Conservation (phyloP, 352 stramenopile species). For the Pilasporangium apinafurcum region DNA sequence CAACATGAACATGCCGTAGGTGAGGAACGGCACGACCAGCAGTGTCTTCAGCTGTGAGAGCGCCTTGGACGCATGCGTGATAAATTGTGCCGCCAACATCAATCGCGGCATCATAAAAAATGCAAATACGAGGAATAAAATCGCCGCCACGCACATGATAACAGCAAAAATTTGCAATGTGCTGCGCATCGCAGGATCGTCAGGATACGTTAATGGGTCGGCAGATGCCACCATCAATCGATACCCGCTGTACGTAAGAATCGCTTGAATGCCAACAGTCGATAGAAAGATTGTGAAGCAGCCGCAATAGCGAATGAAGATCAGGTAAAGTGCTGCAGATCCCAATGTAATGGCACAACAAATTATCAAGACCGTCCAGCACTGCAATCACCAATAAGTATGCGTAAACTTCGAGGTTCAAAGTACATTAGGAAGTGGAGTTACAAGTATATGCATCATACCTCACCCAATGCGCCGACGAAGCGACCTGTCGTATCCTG, state of each 20-base stretch:
- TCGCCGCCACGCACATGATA: constrained; percentile 45
- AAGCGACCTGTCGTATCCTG: constrained; percentile 71
- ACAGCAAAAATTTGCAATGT: constrained; percentile 57
- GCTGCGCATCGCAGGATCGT: constrained; percentile 66
- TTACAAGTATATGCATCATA: too few species aligned
- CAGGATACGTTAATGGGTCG: constrained; percentile 34
- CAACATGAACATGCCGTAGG: constrained; percentile 51
- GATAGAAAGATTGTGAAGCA: constrained; percentile 70
- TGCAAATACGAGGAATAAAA: constrained; percentile 62
- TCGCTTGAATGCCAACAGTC: constrained; percentile 49
- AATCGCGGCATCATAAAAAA: constrained; percentile 58
- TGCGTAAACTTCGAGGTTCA: too few species aligned
- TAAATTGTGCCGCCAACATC: constrained; percentile 67
- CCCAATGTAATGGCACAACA: constrained; percentile 53
- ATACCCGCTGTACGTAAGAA: constrained; percentile 62
- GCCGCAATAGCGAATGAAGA: constrained; percentile 64
- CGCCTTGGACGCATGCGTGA: constrained; percentile 65
- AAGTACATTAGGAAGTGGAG: too few species aligned
- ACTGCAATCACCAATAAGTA: constrained; percentile 33
- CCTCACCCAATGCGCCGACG: constrained; percentile 66
- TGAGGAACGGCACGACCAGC: constrained; percentile 62
- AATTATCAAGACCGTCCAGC: constrained; percentile 60
- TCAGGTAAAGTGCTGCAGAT: constrained; percentile 49
- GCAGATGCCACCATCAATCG: constrained; percentile 39
- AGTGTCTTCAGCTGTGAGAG: constrained; percentile 61